Conservation (phyloP, 768 basidiomycete species). For the Botryobasidium botryosum region DNA sequence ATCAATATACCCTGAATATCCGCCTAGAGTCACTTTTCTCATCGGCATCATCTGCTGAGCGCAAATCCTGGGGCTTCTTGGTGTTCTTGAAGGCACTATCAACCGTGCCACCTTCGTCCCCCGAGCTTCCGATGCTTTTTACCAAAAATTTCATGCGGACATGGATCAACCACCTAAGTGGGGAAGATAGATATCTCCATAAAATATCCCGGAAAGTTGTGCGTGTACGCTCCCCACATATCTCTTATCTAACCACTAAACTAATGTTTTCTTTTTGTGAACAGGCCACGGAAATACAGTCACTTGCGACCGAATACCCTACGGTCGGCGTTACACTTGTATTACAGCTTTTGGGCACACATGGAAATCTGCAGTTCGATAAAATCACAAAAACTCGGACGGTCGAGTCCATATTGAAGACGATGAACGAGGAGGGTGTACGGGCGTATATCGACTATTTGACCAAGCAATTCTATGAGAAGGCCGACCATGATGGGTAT, state of each 20-base stretch:
- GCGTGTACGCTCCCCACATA: conserved; percentile 15
- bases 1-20: neutral
- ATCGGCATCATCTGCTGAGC: conserved; percentile 62
- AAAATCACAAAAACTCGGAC: conserved; percentile 85
- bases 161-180: conserved; percentile 91
- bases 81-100: conserved; percentile 68
- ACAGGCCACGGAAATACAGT: conserved; percentile 61
- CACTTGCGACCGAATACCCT: conserved; percentile 57
- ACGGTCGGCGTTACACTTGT: conserved; percentile 72
- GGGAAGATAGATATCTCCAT: conserved; percentile 74
- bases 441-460: conserved; percentile 60
- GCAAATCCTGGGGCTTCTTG: conserved; percentile 94
- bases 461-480: conserved; percentile 40
- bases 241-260: conserved; percentile 1
- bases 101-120: conserved; percentile 38
- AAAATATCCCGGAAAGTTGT: conserved; percentile 78
- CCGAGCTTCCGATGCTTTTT: conserved; percentile 76
- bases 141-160: conserved; percentile 91
- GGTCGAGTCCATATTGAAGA: conserved; percentile 63
- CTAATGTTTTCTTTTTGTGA: neutral
- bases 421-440: conserved; percentile 59
- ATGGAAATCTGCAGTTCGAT: conserved; percentile 83
- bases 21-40: conserved; percentile 69
- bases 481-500: conserved; percentile 16
- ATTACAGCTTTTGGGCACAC: conserved; percentile 61